Evolutionary conservation across 768 basidiomycete genomes (phyloP).

Genomic region (Terana coerulea): DNA sequence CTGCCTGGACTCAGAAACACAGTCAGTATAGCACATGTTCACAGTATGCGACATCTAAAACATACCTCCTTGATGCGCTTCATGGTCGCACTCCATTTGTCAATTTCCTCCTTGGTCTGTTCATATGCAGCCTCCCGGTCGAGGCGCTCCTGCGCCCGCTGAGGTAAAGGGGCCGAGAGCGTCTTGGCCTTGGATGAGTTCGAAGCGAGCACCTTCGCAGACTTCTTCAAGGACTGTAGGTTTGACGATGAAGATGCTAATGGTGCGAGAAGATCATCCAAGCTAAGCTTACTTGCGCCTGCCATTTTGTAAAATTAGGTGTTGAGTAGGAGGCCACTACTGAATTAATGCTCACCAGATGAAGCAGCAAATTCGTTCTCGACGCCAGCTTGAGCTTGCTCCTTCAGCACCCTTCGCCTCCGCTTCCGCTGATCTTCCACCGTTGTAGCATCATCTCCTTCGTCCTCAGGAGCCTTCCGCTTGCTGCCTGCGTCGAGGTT

Average conservation of each 20-base stretch:
- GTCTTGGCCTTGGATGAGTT: constrained; percentile 54
- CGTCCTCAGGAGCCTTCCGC: constrained; percentile 58
- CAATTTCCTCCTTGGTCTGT: constrained; percentile 85
- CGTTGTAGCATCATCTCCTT: constrained; percentile 22
- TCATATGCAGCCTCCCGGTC: constrained; percentile 95
- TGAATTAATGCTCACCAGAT: constrained; percentile 33
- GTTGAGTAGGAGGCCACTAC: background rate
- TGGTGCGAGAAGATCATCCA: constrained; percentile 76
- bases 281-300: constrained; percentile 53
- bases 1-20: constrained; percentile 53
- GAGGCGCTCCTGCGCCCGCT: constrained; percentile 81
- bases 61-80: constrained; percentile 83
- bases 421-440: constrained; percentile 28
- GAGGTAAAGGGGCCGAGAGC: constrained; percentile 80
- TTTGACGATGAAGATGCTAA: constrained; percentile 57
- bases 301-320: background rate
- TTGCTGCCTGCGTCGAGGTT: constrained; percentile 64
- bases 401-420: constrained; percentile 63
- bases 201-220: constrained; percentile 57
- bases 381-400: constrained; percentile 72
- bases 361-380: constrained; percentile 78
- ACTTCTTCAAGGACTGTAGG: constrained; percentile 64
- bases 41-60: background rate
- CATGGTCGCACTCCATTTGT: constrained; percentile 93
- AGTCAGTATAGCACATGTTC: constrained; percentile 4